These are phyloP conservation scores for Metschnikowia vanudenii DNA, from an alignment of 805 yeast genomes.

Conservation along the genomic window DNA sequence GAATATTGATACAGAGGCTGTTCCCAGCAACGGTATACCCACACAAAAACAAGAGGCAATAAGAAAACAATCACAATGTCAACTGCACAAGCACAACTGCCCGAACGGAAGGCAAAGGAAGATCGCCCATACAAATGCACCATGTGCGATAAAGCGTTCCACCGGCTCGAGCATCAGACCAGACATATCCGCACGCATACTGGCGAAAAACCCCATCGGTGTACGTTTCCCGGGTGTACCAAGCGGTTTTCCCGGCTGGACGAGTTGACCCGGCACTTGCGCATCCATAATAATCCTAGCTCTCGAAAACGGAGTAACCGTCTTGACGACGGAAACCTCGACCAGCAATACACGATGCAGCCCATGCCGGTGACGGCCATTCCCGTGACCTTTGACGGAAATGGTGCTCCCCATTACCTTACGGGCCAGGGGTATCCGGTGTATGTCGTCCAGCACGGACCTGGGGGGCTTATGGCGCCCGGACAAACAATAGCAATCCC, in stretches of 20 bases:
- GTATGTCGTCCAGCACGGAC: constrained; percentile 30
- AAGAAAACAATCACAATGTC: not conserved
- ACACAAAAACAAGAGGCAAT: no score
- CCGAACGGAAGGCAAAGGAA: constrained; percentile 14
- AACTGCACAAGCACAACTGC: not conserved
- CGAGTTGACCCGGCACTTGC: constrained; percentile 80
- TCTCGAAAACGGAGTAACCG: constrained; percentile 16
- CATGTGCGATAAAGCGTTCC: constrained; percentile 81
- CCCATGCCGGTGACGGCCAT: constrained; percentile 19
- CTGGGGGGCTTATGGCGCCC: not conserved
- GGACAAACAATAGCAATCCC: constrained; percentile 15
- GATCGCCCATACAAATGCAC: constrained; percentile 81
- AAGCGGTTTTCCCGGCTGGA: constrained; percentile 79
- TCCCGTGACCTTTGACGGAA: constrained; percentile 32
- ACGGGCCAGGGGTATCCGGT: constrained; percentile 34
- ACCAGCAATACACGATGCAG: constrained; percentile 5
- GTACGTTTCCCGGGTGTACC: constrained; percentile 80
- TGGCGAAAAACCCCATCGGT: constrained; percentile 88
- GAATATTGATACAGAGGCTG: no score
- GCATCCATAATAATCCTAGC: constrained; percentile 68
- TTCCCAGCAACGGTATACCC: no score
- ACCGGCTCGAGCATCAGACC: constrained; percentile 86
- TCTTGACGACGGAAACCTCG: constrained; percentile 8
- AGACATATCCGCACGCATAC: constrained; percentile 91
- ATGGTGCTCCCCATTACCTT: constrained; percentile 32